Conservation (phyloP, 1,284 basidiomycete genomes). For the Uromyces viciae-fabae region DNA sequence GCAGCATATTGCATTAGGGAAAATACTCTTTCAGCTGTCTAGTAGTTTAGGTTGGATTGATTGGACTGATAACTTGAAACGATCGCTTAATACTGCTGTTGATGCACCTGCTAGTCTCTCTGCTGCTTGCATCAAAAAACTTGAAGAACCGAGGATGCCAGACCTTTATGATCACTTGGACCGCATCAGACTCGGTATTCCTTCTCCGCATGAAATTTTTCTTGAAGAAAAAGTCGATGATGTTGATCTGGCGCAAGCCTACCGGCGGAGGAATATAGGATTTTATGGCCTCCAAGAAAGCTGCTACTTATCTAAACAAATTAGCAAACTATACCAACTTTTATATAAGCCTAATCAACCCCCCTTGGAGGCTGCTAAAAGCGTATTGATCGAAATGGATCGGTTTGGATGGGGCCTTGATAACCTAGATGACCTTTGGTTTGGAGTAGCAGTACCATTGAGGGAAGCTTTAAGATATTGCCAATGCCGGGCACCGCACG, state of each 20-base stretch:
- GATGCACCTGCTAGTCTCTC: neutral
- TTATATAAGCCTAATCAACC: constrained; percentile 18
- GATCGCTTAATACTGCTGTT: constrained; percentile 14
- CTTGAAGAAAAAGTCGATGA: constrained; percentile 7
- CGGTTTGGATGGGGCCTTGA: constrained; percentile 28
- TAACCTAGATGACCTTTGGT: constrained; percentile 42
- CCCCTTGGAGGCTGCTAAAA: constrained; percentile 4
- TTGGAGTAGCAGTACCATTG: constrained; percentile 28
- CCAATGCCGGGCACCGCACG: constrained; percentile 36
- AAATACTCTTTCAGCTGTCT: constrained; percentile 23
- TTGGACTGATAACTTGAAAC: constrained; percentile 34
- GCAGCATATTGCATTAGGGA: constrained; percentile 16
- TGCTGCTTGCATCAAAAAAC: neutral
- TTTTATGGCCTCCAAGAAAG: constrained; percentile 35
- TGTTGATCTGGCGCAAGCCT: neutral
- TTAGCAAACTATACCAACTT: constrained; percentile 21
- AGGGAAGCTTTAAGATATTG: constrained; percentile 41
- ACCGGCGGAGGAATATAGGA: neutral
- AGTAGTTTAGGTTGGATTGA: constrained; percentile 34
- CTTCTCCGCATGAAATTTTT: constrained; percentile 12
- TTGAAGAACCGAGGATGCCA: constrained; percentile 34
- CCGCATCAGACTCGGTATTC: constrained; percentile 17
- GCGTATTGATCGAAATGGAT: constrained; percentile 40
- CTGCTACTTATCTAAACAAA: constrained; percentile 24
- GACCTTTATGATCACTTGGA: constrained; percentile 37